Base-by-base conservation (phyloP, 305 asterid genomes). In the Fraxinus sp. region DNA sequence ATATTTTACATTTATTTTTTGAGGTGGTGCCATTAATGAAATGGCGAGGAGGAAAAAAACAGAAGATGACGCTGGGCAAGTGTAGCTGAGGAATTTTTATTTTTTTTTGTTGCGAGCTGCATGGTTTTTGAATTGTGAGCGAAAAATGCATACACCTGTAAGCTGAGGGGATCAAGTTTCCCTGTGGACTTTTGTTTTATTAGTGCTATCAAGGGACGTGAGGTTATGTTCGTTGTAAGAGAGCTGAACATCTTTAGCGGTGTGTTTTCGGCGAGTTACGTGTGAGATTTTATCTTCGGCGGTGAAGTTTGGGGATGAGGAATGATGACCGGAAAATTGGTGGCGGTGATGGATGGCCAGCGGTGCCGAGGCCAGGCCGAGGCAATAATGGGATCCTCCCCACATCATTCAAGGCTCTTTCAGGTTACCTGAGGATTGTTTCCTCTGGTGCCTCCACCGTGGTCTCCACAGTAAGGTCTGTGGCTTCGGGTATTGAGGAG, bases 381-480 rank as follows among this genome's bases (percentile, higher is more conserved):
- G 91, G 86, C 13, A 88, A 84, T 59, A 86, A 89, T 73, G 94
- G 97, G 79, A 88, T 93, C 62, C 81, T 93, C 52, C 98, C 94
- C 0, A 86, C 83, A 43, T 96, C 98, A 3, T 91, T 96, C 83
- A 90, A 87, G 89, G 88, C 98, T 80, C 82, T 96, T 49, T 91
- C 98, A 1, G 89, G 91, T 59, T 93, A 88, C 84, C 82, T 91
- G 83, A 94, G 90, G 91, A 88, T 91, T 86, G 97, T 94, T 81
- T 93, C 98, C 1, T 91, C 96, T 1, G 93, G 98, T 79, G 98
- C 99, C 22, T 92, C 97, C 0, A 80, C 93, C 1, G 98, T 96
- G 77, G 99, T 98, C 9, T 93, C 97, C 37, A 88, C 93, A 0
- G 94, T 94, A 49, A 90, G 91, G 92, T 93, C 98, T 78, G 98